A percentile compares a stretch with the other conserved stretches of the same genome.
Evolutionary conservation across 2,329 filamentous ascomycete genomes (phyloP).

Genomic region (Biscogniauxia sp.): DNA sequence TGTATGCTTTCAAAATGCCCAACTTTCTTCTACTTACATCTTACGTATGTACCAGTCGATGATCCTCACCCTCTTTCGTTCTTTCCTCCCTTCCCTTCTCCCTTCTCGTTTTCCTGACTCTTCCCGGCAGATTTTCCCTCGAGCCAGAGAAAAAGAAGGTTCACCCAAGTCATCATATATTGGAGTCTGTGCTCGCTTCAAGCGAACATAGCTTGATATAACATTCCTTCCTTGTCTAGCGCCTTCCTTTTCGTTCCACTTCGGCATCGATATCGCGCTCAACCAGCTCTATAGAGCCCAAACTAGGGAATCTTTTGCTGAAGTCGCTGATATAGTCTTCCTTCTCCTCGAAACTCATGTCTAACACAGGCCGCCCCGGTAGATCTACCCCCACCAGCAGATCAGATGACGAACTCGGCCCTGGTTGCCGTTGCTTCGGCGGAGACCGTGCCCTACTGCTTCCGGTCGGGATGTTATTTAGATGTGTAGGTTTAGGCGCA

Average conservation of each 20-base stretch:
- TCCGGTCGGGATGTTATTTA: conserved; percentile 54
- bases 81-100: not conserved
- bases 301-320: conserved; percentile 79
- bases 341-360: conserved; percentile 56
- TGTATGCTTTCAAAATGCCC: too few species aligned
- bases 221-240: conserved; percentile 1
- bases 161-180: not conserved
- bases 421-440: conserved; percentile 35
- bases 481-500: conserved; percentile 60
- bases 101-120: not conserved
- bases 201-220: not conserved
- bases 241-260: conserved; percentile 23
- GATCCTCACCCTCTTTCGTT: too few species aligned
- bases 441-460: conserved; percentile 45
- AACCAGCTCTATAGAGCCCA: conserved; percentile 85
- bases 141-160: not conserved
- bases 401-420: conserved; percentile 32
- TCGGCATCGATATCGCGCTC: conserved; percentile 59
- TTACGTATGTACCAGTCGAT: too few species aligned
- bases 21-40: too few species aligned
- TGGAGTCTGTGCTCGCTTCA: not conserved
- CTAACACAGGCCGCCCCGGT: conserved; percentile 47
- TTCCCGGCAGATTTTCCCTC: not conserved
- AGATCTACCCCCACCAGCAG: conserved; percentile 45
- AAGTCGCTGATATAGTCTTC: conserved; percentile 71